Conservation (phyloP, 1,284 basidiomycete genomes). For the Wolfiporia cocos region DNA sequence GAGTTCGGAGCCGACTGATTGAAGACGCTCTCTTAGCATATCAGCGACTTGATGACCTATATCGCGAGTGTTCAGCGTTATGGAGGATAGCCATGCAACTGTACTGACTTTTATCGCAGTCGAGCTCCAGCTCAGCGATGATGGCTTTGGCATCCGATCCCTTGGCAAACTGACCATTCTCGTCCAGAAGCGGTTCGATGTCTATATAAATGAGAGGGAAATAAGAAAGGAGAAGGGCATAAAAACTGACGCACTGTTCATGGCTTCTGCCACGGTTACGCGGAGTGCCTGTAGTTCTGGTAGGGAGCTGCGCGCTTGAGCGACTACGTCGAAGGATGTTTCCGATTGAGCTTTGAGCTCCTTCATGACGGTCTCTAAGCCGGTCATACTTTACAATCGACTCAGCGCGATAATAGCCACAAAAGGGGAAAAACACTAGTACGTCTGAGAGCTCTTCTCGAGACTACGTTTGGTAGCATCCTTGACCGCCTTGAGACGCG, state of each 20-base stretch:
- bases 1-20: conserved; percentile 27
- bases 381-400: conserved; percentile 20
- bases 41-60: conserved; percentile 30
- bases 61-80: too few relatives aligned
- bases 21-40: conserved; percentile 29
- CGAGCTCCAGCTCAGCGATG: conserved; percentile 21
- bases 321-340: conserved; percentile 19
- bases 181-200: conserved; percentile 23
- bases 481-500: conserved; percentile 22
- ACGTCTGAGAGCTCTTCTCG: conserved; percentile 22
- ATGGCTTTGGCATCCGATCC: conserved; percentile 17
- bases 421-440: background rate
- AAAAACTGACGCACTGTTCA: conserved; percentile 15
- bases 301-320: conserved; percentile 20
- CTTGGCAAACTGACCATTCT: conserved; percentile 18
- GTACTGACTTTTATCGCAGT: conserved; percentile 23
- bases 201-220: conserved; percentile 10
- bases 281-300: conserved; percentile 24
- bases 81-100: background rate
- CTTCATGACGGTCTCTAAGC: conserved; percentile 14
- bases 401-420: background rate
- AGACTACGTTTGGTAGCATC: conserved; percentile 22
- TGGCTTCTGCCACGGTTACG: conserved; percentile 15
- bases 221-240: background rate
- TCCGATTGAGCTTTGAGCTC: conserved; percentile 26